Conservation (phyloP, 148 eudicot species). For the Euryodendron excelsum region DNA sequence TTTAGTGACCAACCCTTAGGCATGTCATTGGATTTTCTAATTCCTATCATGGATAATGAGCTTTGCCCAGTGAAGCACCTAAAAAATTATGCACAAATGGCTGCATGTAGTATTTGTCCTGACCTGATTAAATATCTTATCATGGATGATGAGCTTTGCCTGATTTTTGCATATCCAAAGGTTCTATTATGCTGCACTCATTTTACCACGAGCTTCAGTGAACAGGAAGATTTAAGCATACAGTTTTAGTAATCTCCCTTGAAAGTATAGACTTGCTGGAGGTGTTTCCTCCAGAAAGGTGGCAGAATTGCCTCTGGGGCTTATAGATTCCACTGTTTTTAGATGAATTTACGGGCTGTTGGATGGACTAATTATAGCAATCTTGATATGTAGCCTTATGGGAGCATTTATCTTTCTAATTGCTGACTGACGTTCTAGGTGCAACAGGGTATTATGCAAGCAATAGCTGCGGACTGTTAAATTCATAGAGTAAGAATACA, state of each 20-base stretch:
- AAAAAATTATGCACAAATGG: not conserved
- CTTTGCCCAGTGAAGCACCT: not conserved
- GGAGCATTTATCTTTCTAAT: not conserved
- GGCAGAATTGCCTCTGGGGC: not conserved
- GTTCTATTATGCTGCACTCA: not conserved
- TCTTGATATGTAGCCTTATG: not conserved
- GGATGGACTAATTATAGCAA: not conserved
- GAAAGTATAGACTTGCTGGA: not conserved
- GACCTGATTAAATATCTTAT: not conserved
- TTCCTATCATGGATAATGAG: not conserved
- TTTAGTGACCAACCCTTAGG: not conserved
- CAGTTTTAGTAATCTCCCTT: not conserved
- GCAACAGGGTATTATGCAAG: not conserved
- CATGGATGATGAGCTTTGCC: not conserved
- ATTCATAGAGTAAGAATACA: not conserved
- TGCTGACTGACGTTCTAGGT: not conserved
- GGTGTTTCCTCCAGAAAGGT: not conserved
- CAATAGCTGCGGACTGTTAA: not conserved
- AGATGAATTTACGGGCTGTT: not conserved
- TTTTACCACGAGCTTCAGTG: not conserved
- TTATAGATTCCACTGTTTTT: not conserved
- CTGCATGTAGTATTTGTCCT: not conserved
- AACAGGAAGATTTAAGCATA: not conserved
- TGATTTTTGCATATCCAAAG: not conserved
- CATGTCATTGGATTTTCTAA: not conserved